These are phyloP conservation scores for Trichoderma virens DNA, from an alignment of 495 filamentous ascomycete genomes.

Conservation along the genomic window DNA sequence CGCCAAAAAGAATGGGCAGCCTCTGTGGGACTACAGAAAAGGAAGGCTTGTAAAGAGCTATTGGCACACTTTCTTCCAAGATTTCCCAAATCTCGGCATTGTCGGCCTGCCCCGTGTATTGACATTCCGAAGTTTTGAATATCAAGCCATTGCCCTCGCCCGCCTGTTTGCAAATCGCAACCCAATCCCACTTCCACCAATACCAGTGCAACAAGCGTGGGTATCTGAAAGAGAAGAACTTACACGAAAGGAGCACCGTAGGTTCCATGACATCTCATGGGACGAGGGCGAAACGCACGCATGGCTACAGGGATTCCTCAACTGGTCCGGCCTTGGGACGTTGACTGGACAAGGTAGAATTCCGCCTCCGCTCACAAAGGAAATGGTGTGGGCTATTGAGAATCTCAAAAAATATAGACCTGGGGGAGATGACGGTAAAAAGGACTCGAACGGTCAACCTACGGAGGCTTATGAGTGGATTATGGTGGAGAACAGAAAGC, in stretches of 20 bases:
- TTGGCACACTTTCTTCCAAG: slow-evolving; percentile 38
- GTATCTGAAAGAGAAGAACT: slow-evolving; percentile 24
- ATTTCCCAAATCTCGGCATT: slow-evolving; percentile 32
- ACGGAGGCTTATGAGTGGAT: not conserved
- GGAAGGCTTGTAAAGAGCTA: slow-evolving; percentile 28
- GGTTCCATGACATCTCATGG: slow-evolving; percentile 44
- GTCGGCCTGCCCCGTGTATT: slow-evolving; percentile 37
- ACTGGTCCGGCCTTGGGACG: slow-evolving; percentile 33
- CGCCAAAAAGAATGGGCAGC: slow-evolving; percentile 25
- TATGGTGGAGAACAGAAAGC: not conserved
- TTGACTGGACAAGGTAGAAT: slow-evolving; percentile 35
- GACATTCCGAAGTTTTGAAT: slow-evolving; percentile 44
- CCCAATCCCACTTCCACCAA: slow-evolving; percentile 21
- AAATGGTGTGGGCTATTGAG: slow-evolving; percentile 40
- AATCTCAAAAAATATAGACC: slow-evolving; percentile 36
- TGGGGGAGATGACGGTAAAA: not conserved
- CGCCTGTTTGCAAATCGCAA: slow-evolving; percentile 35
- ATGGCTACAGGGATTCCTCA: slow-evolving; percentile 33
- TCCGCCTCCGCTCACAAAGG: slow-evolving; percentile 34
- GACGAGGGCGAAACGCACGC: slow-evolving; percentile 35
- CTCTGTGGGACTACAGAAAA: slow-evolving; percentile 33
- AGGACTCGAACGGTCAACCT: not conserved
- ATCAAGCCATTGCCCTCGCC: slow-evolving; percentile 42
- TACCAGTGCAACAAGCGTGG: slow-evolving; percentile 32
- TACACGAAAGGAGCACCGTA: slow-evolving; percentile 20